Conservation (phyloP, 2,329 filamentous ascomycete genomes). For the Fusarium illudens region DNA sequence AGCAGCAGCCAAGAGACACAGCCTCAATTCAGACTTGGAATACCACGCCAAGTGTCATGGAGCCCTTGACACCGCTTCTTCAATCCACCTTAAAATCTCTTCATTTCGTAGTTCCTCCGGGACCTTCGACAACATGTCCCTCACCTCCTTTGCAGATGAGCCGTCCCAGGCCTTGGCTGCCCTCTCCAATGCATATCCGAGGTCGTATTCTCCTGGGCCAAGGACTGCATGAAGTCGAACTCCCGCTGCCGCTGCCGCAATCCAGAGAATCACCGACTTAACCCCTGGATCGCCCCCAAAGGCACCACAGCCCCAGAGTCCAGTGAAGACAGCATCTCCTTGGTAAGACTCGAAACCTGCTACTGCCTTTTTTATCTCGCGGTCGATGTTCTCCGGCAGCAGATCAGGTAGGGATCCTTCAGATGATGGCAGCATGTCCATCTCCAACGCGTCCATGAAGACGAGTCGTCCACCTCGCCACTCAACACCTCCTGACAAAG, state of each 20-base stretch:
- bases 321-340: constrained; percentile 36
- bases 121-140: constrained; percentile 11
- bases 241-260: constrained; percentile 42
- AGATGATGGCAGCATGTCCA: constrained; percentile 39
- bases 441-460: constrained; percentile 50
- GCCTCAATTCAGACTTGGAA: neutral
- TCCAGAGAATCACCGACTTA: constrained; percentile 46
- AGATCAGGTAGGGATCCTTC: constrained; percentile 40
- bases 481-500: neutral
- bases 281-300: constrained; percentile 47
- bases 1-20: neutral
- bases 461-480: constrained; percentile 44
- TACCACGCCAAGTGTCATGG: neutral
- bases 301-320: constrained; percentile 49
- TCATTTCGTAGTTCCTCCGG: constrained; percentile 10
- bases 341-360: constrained; percentile 40
- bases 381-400: constrained; percentile 33
- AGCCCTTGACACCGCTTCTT: neutral
- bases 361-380: constrained; percentile 45
- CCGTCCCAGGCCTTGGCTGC: constrained; percentile 5
- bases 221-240: constrained; percentile 33
- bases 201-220: constrained; percentile 26
- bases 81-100: constrained; percentile 28
- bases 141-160: neutral
- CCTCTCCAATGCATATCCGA: constrained; percentile 22